Evolutionary conservation across 2,329 filamentous ascomycete species (phyloP), one percentile per base, ranked within the genome.

Genomic region (Microthyrium microscopicum): DNA sequence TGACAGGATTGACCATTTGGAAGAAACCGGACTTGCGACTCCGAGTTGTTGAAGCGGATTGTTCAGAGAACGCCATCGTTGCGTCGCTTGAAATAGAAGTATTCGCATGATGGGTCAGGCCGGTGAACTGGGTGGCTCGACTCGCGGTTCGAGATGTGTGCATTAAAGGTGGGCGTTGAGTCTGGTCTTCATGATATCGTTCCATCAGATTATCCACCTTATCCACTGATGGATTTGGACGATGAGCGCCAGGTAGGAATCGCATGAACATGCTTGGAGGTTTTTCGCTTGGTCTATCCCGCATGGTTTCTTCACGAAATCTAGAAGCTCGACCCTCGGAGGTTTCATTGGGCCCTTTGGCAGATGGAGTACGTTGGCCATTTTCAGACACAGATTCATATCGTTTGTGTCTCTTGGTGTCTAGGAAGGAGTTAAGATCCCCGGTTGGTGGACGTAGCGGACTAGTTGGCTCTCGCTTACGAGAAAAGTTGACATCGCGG

Each of bases 271-370:
- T 64, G 28, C 68, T 63, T 0, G 80, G 80, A 19, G 82, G 82
- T 38, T 64, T 68, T 38, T 71, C 66, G 47, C 78, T 85, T 20
- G 70, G 62, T 42, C 79, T 73, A 53, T 91, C 81, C 47, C 76
- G 82, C 80, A 93, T 87, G 46, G 77, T 87, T 26, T 78, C 84
- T 56, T 93, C 84, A 24, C 68, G 54, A 42, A 77, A 77, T 35
- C 57, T 76, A 46, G 67, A 91, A 62, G 56, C 72, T 50, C 58
- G 70, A 27, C 20, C 29, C 12, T 29, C 29, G 22, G 11, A 20
- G 25, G 7, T 19, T 15, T 20, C 20, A 30, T 11, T 26, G 5
- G 11, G 36, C 33, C 12, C 26, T n/a, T 25, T 34, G 7, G 4
- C 27, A 29, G 25, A 33, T 38, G 31, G 31, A 31, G 25, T 35